Evolutionary conservation across 1,139 yeast genomes (phyloP).

Genomic region (Taphrina pruni): DNA sequence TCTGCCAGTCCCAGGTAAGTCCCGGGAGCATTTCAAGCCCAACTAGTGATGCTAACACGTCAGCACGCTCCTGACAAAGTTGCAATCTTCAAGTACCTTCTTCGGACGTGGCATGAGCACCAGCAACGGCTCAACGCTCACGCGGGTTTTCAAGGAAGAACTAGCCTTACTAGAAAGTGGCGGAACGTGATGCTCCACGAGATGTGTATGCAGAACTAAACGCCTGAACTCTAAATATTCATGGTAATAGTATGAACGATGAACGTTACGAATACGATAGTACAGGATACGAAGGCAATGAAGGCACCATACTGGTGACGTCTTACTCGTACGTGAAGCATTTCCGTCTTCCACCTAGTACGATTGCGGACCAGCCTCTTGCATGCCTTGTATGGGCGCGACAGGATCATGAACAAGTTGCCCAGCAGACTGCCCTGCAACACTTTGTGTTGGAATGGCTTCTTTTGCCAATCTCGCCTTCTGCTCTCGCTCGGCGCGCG

Average conservation of each 20-base stretch:
- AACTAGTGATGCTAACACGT: neutral
- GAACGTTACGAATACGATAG: neutral
- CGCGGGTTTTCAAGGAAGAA: neutral
- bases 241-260: neutral
- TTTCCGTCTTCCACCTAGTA: neutral
- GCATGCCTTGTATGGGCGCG: neutral
- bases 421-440: too few species aligned
- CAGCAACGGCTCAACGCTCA: neutral
- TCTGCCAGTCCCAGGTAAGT: conserved; percentile 42
- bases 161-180: neutral
- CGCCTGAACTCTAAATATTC: neutral
- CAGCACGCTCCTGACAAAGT: neutral
- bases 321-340: neutral
- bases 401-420: neutral
- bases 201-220: neutral
- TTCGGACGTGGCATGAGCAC: neutral
- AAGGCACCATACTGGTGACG: neutral
- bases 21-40: neutral
- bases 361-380: neutral
- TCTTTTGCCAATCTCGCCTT: conserved; percentile 4
- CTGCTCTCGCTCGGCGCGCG: conserved; percentile 23
- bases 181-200: neutral
- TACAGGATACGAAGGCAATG: neutral
- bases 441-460: neutral
- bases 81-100: neutral